Base-by-base conservation (phyloP, 306 rosid species). In the Mimosa pudica region DNA sequence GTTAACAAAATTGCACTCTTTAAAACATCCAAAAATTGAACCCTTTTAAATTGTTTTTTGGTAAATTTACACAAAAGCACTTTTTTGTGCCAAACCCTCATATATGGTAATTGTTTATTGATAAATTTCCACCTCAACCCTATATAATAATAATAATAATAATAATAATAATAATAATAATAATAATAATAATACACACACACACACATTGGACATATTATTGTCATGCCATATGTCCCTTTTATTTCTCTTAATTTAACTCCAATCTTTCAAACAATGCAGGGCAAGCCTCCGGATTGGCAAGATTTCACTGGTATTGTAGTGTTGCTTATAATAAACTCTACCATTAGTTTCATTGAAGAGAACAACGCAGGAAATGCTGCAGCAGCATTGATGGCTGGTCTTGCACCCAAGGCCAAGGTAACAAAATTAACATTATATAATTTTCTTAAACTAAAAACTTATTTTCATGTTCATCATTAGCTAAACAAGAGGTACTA, bases 361-460 rank as follows among this genome's bases (percentile, higher is more conserved):
- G 98, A 94, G 76, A 90, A 92, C 89, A 94, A 90, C 64, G 98
- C 98, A 3, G 97, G 98, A 64, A 94, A 94, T 76, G 98, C 98
- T 0, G 97, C 98, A 5, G 97, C 98, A 0, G 98, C 97, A 73
- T 85, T 94, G 0, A 94, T 94, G 98, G 98, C 97, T 18, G 93
- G 98, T 81, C 98, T 94, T 79, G 98, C 98, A 68, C 98, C 98
- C 70, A 94, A 94, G 86, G 85, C 97, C 58, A 94, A 94, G 96
- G 98, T 93, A 62, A 73, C 30, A 4, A 20, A 74, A 73, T 12
- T 10, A 20, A 74, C 17, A 57, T 57, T 16, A n/a, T 18, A 57
- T 10, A 3, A 51, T 58, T 57, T 49, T 84, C 51, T 84, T 17
- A n/a, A 54, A 49, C 35, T n/a, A 36, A 33, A 62, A 11, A 32